Evolutionary conservation across 176 grass and related monocot species (phyloP), one percentile per base, ranked within the genome.

Genomic region (Alopecurus myosuroides): DNA sequence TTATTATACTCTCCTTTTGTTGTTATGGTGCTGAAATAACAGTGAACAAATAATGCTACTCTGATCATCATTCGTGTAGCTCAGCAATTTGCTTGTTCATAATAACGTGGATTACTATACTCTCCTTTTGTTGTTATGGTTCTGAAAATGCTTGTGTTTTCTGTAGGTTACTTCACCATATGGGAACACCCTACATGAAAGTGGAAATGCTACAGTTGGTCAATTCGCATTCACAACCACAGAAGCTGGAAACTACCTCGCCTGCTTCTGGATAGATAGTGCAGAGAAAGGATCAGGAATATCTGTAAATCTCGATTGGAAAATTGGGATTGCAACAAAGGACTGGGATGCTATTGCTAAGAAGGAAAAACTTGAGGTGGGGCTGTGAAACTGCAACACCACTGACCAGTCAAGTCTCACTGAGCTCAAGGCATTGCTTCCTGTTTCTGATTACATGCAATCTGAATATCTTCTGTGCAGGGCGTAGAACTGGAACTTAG

Each of bases 301-400:
- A 61, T 92, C 88, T 66, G 86, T 96, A 65, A 96, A 81, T 82
- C 83, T 99, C 37, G 88, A 94, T 78, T 99, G 97, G 97, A 99
- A 94, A 77, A 91, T 92, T 63, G 97, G 97, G 9, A 92, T 99
- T 74, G 97, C 93, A 52, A 78, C 93, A 12, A 92, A 92, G 88
- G 93, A 99, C 66, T 96, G 93, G 91, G 97, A 94, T 85, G 86
- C 90, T 62, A 89, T 99, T 40, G 97, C 91, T 86, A 93, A 86
- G 65, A 98, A 99, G 69, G 91, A 99, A 81, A 99, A 99, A 79
- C 86, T 99, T 76, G 86, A 98, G 93, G 97, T 94, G 33, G 29
- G 67, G 53, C 63, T 46, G 57, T 84, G 41, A 85, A 85, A 60
- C 76, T 84, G 30, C 57, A 20, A 61, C 77, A 50, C 44, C 28